These are phyloP conservation scores for Mesotaenium endlicherianum DNA, from an alignment of 139 green algal species.

Conservation along the genomic window DNA sequence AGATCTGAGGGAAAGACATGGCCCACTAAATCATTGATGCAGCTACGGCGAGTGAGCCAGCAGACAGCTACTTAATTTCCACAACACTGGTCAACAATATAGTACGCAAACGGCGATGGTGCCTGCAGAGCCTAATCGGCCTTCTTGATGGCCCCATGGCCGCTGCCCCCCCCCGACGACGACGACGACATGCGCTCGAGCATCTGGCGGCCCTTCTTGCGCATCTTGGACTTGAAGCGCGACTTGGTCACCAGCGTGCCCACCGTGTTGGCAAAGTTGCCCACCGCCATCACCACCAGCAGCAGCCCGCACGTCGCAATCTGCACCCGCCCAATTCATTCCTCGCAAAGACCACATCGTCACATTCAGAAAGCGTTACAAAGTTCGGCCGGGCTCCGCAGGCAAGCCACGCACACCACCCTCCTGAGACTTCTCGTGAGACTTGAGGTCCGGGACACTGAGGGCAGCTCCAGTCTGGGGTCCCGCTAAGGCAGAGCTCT, in stretches of 20 bases:
- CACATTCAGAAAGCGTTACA: not conserved
- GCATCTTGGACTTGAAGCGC: slow-evolving; percentile 43
- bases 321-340: not conserved
- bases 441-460: not conserved
- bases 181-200: slow-evolving; percentile 27
- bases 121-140: no score
- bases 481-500: not conserved
- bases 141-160: no score
- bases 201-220: slow-evolving; percentile 25
- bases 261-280: slow-evolving; percentile 50
- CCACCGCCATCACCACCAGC: slow-evolving; percentile 46
- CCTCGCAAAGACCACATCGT: not conserved
- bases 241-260: slow-evolving; percentile 40
- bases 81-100: no score
- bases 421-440: not conserved
- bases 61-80: no score
- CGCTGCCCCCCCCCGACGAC: no score
- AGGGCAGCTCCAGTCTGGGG: not conserved
- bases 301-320: slow-evolving; percentile 30
- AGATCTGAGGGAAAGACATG: no score
- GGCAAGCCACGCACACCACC: not conserved
- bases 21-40: no score
- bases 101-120: no score
- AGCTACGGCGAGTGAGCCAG: no score
- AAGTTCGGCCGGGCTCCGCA: not conserved